These are phyloP conservation scores for Nigrospora oryzae DNA, from an alignment of 2,329 filamentous ascomycete species.

Conservation along the genomic window DNA sequence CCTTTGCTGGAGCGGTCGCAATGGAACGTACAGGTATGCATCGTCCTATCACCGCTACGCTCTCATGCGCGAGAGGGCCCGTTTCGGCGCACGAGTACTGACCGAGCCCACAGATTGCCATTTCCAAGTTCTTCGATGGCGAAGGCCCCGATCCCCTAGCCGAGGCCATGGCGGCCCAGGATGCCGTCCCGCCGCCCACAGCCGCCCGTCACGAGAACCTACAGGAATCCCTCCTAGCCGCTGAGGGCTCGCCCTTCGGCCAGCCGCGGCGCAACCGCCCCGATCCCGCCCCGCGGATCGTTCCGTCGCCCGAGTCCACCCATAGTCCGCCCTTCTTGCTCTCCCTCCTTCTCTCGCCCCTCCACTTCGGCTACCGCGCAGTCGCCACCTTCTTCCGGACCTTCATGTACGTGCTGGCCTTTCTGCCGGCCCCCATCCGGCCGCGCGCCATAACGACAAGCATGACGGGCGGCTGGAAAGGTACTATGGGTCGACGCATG, in stretches of 20 bases:
- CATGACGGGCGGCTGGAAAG: slow-evolving; percentile 41
- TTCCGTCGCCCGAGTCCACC: slow-evolving; percentile 63
- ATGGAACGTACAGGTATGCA: slow-evolving; percentile 83
- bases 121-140: slow-evolving; percentile 96
- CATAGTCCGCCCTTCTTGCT: slow-evolving; percentile 69
- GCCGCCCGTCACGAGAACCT: slow-evolving; percentile 66
- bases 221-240: slow-evolving; percentile 45
- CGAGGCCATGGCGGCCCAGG: slow-evolving; percentile 60
- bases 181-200: slow-evolving; percentile 48
- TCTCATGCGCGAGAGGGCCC: not conserved
- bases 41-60: not conserved
- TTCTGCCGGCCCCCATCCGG: slow-evolving; percentile 61
- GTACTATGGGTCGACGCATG: slow-evolving; percentile 62
- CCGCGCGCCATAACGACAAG: slow-evolving; percentile 47
- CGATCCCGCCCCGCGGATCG: slow-evolving; percentile 74
- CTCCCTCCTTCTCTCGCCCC: slow-evolving; percentile 70
- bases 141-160: slow-evolving; percentile 76
- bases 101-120: slow-evolving; percentile 61
- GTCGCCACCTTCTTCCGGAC: slow-evolving; percentile 62
- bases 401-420: slow-evolving; percentile 70
- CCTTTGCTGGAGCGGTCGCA: slow-evolving; percentile 76
- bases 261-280: slow-evolving; percentile 28
- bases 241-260: slow-evolving; percentile 18
- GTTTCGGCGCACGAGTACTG: not conserved
- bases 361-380: slow-evolving; percentile 68